phyloP scores from a whole-genome alignment of 257 asterid genomes.

The Salvia splendens region DNA sequence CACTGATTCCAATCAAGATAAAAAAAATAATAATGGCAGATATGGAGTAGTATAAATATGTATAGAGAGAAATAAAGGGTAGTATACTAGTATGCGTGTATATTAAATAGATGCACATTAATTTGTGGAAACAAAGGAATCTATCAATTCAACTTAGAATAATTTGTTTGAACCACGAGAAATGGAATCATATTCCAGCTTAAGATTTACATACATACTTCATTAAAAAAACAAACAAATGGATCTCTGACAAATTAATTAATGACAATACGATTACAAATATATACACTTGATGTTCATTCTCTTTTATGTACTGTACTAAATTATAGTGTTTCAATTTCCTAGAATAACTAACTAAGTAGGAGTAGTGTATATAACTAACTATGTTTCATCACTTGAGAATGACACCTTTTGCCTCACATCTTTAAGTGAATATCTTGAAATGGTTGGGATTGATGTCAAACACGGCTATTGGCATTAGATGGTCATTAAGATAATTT shows the following conservation, averaged over 20 bases:
- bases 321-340: too few relatives aligned
- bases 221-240: background rate
- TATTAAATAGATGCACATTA: background rate
- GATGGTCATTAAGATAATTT: too few relatives aligned
- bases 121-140: background rate
- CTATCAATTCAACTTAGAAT: slow-evolving; percentile 43
- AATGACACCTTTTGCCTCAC: background rate
- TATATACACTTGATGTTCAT: background rate
- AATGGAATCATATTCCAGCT: slow-evolving; percentile 48
- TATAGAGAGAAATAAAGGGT: background rate
- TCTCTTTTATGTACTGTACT: background rate
- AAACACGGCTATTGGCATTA: too few relatives aligned
- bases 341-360: too few relatives aligned
- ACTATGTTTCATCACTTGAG: background rate
- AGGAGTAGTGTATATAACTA: too few relatives aligned
- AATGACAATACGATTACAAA: background rate
- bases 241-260: background rate
- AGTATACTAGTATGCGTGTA: too few relatives aligned
- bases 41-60: background rate
- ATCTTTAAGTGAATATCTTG: too few relatives aligned
- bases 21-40: slow-evolving; percentile 12
- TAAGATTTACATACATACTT: slow-evolving; percentile 29
- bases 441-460: too few relatives aligned
- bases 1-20: slow-evolving; percentile 23
- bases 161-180: slow-evolving; percentile 44